These are phyloP conservation scores for Colletotrichum sublineola DNA, from an alignment of 2,329 filamentous ascomycete genomes.

Conservation along the genomic window DNA sequence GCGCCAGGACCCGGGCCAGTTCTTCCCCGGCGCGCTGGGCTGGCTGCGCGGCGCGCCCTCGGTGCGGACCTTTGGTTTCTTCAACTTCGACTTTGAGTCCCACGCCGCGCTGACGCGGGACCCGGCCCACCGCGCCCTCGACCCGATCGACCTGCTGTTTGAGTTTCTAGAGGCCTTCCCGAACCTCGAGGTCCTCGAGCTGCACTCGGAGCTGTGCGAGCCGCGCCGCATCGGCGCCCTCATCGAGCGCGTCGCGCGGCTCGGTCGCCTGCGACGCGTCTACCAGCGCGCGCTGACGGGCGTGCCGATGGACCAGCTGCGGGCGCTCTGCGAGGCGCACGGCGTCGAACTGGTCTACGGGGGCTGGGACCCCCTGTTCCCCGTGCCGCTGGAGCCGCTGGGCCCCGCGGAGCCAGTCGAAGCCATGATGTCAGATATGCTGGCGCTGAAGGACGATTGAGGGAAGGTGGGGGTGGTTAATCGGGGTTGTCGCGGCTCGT, in stretches of 20 bases:
- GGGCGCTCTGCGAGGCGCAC: constrained; percentile 25
- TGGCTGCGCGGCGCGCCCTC: constrained; percentile 54
- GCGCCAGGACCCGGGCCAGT: constrained; percentile 46
- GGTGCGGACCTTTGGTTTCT: constrained; percentile 53
- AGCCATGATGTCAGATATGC: neutral
- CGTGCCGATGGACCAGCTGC: constrained; percentile 33
- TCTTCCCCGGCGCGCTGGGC: constrained; percentile 47
- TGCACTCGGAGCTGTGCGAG: constrained; percentile 35
- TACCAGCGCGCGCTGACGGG: constrained; percentile 38
- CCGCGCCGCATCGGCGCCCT: constrained; percentile 13
- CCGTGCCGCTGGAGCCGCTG: constrained; percentile 30
- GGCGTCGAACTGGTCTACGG: constrained; percentile 36
- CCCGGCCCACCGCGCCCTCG: constrained; percentile 27
- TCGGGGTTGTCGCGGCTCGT: neutral
- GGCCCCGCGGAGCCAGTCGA: constrained; percentile 20
- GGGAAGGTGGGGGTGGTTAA: neutral
- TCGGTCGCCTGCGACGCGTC: constrained; percentile 28
- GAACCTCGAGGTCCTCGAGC: constrained; percentile 41
- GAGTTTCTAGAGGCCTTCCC: constrained; percentile 43
- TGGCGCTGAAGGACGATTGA: neutral
- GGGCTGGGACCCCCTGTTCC: constrained; percentile 31
- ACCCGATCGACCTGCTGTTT: constrained; percentile 33
- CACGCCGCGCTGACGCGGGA: constrained; percentile 38
- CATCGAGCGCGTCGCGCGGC: constrained; percentile 20
- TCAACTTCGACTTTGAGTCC: constrained; percentile 51